Conservation (phyloP, 768 basidiomycete species). For the Gelatoporia subvermispora region DNA sequence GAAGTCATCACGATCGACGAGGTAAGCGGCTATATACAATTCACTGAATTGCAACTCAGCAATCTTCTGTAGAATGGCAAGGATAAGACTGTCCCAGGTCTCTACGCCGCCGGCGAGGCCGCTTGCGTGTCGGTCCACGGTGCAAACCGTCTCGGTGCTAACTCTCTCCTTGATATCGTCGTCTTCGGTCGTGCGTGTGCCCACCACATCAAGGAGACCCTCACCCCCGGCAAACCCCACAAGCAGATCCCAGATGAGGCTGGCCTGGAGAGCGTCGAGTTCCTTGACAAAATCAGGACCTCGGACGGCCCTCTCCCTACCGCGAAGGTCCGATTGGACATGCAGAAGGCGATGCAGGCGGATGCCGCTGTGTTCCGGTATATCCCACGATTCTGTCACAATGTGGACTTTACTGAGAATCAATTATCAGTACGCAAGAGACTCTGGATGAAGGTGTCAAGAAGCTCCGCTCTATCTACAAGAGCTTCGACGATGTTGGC, state of each 20-base stretch:
- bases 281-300: slow-evolving; percentile 84
- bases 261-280: slow-evolving; percentile 78
- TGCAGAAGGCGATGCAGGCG: slow-evolving; percentile 99
- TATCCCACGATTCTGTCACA: slow-evolving; percentile 5
- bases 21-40: slow-evolving; percentile 21
- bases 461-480: slow-evolving; percentile 83
- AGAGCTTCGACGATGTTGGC: slow-evolving; percentile 84
- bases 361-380: slow-evolving; percentile 97
- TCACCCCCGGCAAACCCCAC: slow-evolving; percentile 87
- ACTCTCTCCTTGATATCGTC: slow-evolving; percentile 97
- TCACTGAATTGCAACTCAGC: background rate
- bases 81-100: slow-evolving; percentile 90
- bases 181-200: slow-evolving; percentile 99
- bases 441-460: slow-evolving; percentile 89
- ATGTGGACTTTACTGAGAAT: background rate
- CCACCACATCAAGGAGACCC: slow-evolving; percentile 90
- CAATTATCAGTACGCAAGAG: slow-evolving; percentile 67
- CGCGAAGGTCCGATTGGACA: slow-evolving; percentile 84
- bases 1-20: slow-evolving; percentile 88
- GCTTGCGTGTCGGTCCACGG: slow-evolving; percentile 99
- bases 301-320: slow-evolving; percentile 81
- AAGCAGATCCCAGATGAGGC: slow-evolving; percentile 83
- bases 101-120: slow-evolving; percentile 98
- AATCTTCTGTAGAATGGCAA: slow-evolving; percentile 56
- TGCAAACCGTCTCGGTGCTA: slow-evolving; percentile 98